Evolutionary conservation across 257 asterid genomes (phyloP).

Genomic region (Fraxinus pennsylvanica): DNA sequence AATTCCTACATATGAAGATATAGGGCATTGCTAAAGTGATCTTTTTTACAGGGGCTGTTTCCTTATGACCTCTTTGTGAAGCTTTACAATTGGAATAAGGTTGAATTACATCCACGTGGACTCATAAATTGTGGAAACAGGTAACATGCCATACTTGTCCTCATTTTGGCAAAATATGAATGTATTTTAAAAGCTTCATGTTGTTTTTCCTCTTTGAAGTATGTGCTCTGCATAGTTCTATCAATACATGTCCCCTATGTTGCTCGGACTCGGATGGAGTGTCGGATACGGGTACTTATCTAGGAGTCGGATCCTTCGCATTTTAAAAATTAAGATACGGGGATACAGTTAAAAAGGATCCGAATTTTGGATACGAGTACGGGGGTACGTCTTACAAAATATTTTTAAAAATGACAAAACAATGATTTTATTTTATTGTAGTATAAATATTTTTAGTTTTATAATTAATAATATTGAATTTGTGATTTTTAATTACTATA

Average conservation of each 20-base stretch:
- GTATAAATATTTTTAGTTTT: too few relatives aligned
- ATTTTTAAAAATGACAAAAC: too few relatives aligned
- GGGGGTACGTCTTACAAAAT: too few relatives aligned
- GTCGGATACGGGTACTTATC: too few relatives aligned
- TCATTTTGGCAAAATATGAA: slow-evolving; percentile 14
- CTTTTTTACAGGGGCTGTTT: slow-evolving; percentile 63
- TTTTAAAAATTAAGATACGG: too few relatives aligned
- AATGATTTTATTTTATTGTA: too few relatives aligned
- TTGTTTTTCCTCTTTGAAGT: slow-evolving; percentile 9
- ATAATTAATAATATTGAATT: too few relatives aligned
- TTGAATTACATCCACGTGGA: slow-evolving; percentile 68
- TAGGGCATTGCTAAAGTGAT: slow-evolving; percentile 24
- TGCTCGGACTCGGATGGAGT: too few relatives aligned
- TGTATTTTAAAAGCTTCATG: slow-evolving; percentile 8
- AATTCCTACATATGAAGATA: slow-evolving; percentile 10
- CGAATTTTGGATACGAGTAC: too few relatives aligned
- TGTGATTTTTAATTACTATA: too few relatives aligned
- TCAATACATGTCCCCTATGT: background rate
- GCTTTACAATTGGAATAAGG: slow-evolving; percentile 68
- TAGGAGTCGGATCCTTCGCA: too few relatives aligned
- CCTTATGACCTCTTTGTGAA: slow-evolving; percentile 72
- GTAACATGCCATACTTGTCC: slow-evolving; percentile 38
- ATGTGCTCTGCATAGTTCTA: background rate
- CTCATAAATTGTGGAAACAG: slow-evolving; percentile 87
- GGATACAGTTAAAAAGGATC: too few relatives aligned